phyloP scores from a whole-genome alignment of 1,284 basidiomycete genomes.

The Baeospora myosura region DNA sequence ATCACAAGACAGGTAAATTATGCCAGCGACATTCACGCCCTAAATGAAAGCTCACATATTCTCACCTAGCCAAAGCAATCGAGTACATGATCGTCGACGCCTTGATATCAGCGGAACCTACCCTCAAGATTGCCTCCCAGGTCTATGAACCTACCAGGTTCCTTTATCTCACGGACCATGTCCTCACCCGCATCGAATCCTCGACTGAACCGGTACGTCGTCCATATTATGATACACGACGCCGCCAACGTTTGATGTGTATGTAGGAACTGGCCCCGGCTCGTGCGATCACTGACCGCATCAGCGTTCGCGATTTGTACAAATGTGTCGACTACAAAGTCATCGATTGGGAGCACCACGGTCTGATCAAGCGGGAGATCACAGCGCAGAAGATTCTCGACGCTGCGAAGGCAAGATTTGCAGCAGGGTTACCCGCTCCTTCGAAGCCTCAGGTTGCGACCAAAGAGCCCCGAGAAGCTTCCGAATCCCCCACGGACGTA shows the following conservation, averaged over 20 bases:
- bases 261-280: conserved; percentile 51
- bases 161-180: conserved; percentile 58
- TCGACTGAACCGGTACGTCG: conserved; percentile 38
- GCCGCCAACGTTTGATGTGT: conserved; percentile 2
- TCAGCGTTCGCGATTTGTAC: conserved; percentile 60
- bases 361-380: conserved; percentile 33
- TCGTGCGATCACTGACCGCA: conserved; percentile 51
- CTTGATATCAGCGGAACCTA: conserved; percentile 54
- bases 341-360: conserved; percentile 40
- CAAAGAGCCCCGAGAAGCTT: conserved; percentile 4
- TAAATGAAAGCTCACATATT: neutral
- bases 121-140: conserved; percentile 49
- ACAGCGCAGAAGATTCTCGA: conserved; percentile 50
- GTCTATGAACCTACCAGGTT: conserved; percentile 54
- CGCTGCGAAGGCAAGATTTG: conserved; percentile 30
- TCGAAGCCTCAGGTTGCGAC: neutral
- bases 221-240: neutral
- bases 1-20: conserved; percentile 62
- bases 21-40: neutral
- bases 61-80: conserved; percentile 59
- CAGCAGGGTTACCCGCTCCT: neutral
- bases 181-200: conserved; percentile 52
- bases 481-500: conserved; percentile 13
- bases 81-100: conserved; percentile 77
- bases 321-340: conserved; percentile 61